phyloP scores from a whole-genome alignment of 305 asterid genomes.

The Fraxinus velutina region DNA sequence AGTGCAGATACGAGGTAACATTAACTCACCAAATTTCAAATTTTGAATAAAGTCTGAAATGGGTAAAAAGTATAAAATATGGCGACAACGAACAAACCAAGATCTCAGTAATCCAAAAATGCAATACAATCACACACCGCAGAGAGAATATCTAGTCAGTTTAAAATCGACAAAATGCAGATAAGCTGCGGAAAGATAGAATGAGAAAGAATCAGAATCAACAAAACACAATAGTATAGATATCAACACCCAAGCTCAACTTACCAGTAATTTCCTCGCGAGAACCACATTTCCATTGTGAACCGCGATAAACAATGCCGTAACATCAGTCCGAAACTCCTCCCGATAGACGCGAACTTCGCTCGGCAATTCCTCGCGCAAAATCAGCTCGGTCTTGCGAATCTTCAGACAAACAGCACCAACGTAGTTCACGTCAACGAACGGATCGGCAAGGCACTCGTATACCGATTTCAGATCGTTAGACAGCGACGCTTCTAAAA shows the following conservation, averaged over 20 bases:
- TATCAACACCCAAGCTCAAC: background rate
- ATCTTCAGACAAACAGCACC: conserved; percentile 63
- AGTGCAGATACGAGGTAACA: background rate
- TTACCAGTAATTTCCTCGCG: conserved; percentile 63
- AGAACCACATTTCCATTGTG: conserved; percentile 55
- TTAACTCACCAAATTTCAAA: conserved; percentile 17
- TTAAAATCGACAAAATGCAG: background rate
- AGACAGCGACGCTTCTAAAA: conserved; percentile 50
- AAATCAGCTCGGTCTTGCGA: conserved; percentile 47
- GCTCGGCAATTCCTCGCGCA: conserved; percentile 47
- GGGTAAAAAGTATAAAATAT: background rate
- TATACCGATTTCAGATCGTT: conserved; percentile 50
- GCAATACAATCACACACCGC: conserved; percentile 1
- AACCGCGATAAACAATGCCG: conserved; percentile 67
- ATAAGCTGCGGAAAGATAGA: background rate
- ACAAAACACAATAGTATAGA: background rate
- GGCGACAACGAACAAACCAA: background rate
- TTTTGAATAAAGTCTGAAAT: conserved; percentile 18
- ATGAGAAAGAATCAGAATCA: background rate
- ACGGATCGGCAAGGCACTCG: conserved; percentile 61
- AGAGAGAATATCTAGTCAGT: background rate
- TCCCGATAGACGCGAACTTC: conserved; percentile 50
- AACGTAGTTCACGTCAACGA: conserved; percentile 64
- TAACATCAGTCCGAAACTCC: conserved; percentile 68
- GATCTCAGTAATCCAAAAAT: conserved; percentile 4